These are phyloP conservation scores for Aspergillus bombycis DNA, from an alignment of 2,329 filamentous ascomycete genomes.

Conservation along the genomic window DNA sequence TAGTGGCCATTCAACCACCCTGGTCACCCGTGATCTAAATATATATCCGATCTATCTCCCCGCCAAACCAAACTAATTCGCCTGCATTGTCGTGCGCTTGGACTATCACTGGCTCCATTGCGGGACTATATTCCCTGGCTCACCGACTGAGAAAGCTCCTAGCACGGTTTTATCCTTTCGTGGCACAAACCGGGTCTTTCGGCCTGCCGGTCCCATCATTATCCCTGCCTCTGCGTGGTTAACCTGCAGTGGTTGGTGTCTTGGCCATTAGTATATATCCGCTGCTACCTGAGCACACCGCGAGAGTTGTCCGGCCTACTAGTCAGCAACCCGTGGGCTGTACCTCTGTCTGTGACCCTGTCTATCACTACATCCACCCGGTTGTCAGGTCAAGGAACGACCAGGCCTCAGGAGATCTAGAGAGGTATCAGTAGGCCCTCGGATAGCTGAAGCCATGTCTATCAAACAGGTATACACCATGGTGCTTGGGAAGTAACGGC, in stretches of 20 bases:
- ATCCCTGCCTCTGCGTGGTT: conserved; percentile 16
- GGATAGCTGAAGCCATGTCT: conserved; percentile 50
- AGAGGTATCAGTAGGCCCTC: neutral
- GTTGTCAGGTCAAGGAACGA: neutral
- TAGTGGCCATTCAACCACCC: conserved; percentile 7
- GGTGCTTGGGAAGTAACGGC: neutral
- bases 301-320: conserved; percentile 7
- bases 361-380: neutral
- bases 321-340: conserved; percentile 7
- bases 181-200: neutral
- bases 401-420: neutral
- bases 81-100: conserved; percentile 14
- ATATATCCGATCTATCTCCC: conserved; percentile 27
- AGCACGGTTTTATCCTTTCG: neutral
- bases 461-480: conserved; percentile 59
- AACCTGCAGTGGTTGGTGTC: conserved; percentile 9
- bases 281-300: neutral
- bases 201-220: neutral
- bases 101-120: conserved; percentile 11
- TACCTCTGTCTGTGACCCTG: conserved; percentile 6
- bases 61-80: conserved; percentile 17
- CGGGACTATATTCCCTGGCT: conserved; percentile 1
- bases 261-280: conserved; percentile 11
- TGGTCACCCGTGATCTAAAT: conserved; percentile 23
- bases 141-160: neutral